These are phyloP conservation scores for Kodamaea neixiangensis DNA, from an alignment of 805 yeast species.

Conservation along the genomic window DNA sequence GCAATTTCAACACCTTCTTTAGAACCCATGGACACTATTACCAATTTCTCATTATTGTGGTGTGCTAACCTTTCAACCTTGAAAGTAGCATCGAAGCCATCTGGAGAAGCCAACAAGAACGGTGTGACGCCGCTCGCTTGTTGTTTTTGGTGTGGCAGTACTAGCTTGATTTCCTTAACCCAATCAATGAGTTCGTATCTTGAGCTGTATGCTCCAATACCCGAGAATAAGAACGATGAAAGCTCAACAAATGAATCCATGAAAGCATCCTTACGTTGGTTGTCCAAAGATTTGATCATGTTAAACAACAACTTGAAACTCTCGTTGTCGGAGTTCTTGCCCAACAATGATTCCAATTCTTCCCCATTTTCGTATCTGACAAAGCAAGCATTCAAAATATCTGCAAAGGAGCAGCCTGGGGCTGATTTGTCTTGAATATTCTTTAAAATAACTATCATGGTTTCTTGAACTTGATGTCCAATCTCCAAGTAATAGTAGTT, in stretches of 20 bases:
- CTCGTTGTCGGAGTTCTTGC: conserved; percentile 19
- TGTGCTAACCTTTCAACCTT: conserved; percentile 50
- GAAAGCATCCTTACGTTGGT: conserved; percentile 12
- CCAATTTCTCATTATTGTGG: conserved; percentile 25
- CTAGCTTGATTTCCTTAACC: conserved; percentile 15
- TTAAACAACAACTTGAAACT: conserved; percentile 17
- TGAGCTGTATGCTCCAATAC: conserved; percentile 30
- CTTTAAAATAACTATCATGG: conserved; percentile 12
- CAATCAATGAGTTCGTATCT: conserved; percentile 33
- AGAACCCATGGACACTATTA: conserved; percentile 71
- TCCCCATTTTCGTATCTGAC: conserved; percentile 9
- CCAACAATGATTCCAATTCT: conserved; percentile 10
- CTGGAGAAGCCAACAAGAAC: conserved; percentile 56
- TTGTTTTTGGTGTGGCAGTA: conserved; percentile 8
- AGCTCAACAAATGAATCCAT: conserved; percentile 18
- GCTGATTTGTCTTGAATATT: conserved; percentile 23
- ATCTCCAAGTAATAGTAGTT: conserved; percentile 25
- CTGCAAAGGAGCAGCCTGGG: neutral
- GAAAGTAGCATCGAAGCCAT: conserved; percentile 67
- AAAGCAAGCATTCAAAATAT: conserved; percentile 9
- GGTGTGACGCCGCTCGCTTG: conserved; percentile 26
- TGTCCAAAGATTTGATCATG: conserved; percentile 14
- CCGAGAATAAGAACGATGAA: conserved; percentile 27
- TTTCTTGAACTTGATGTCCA: conserved; percentile 22
- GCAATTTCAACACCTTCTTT: conserved; percentile 63